These are phyloP conservation scores for Fusarium redolens DNA, from an alignment of 2,329 filamentous ascomycete species.

Conservation along the genomic window DNA sequence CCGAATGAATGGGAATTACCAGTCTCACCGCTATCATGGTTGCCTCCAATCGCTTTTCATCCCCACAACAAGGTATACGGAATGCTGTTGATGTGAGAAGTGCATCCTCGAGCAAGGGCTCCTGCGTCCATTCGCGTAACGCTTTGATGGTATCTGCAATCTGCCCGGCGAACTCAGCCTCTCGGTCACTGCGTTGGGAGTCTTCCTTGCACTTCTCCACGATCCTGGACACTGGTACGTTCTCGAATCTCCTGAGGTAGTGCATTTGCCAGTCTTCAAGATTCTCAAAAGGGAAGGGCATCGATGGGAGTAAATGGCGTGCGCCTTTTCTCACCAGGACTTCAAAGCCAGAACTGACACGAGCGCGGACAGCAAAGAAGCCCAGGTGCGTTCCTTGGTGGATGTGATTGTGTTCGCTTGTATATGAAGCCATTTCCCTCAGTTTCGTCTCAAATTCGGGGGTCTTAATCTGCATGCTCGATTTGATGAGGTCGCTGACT, in stretches of 20 bases:
- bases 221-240: conserved; percentile 52
- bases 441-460: conserved; percentile 71
- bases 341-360: conserved; percentile 68
- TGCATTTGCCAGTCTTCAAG: conserved; percentile 67
- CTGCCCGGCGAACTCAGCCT: conserved; percentile 58
- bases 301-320: conserved; percentile 70
- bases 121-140: conserved; percentile 56
- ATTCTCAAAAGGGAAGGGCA: conserved; percentile 62
- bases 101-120: conserved; percentile 60
- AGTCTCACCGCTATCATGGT: conserved; percentile 67
- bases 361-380: conserved; percentile 67
- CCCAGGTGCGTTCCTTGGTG: conserved; percentile 67
- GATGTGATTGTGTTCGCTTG: conserved; percentile 58
- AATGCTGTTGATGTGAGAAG: conserved; percentile 57
- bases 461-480: conserved; percentile 78
- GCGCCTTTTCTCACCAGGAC: conserved; percentile 68
- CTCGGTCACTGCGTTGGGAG: conserved; percentile 49
- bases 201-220: conserved; percentile 49
- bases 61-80: conserved; percentile 53
- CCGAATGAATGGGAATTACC: conserved; percentile 70
- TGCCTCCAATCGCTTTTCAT: conserved; percentile 31
- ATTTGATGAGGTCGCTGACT: conserved; percentile 74
- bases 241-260: conserved; percentile 63
- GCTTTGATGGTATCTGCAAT: conserved; percentile 57
- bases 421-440: conserved; percentile 71